Percentiles rank a stretch among this genome's conserved stretches.
These are phyloP conservation scores for Platanus orientalis DNA, from an alignment of 164 flowering plant species.

Conservation along the genomic window DNA sequence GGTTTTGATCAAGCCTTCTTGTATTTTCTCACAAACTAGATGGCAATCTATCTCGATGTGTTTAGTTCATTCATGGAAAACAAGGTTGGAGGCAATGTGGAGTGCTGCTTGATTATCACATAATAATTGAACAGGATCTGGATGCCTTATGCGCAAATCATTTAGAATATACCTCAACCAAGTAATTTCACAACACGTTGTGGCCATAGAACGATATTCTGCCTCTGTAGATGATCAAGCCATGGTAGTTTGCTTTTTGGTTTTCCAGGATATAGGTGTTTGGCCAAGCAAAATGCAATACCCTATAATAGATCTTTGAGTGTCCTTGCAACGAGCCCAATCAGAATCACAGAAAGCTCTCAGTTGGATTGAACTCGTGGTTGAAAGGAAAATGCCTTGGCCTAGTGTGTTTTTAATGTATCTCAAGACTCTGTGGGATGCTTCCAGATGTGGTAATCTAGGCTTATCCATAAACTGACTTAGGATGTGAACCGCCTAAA, in stretches of 20 bases:
- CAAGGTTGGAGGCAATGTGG: not conserved
- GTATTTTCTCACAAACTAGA: not conserved
- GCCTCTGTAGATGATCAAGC: not conserved
- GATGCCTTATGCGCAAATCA: not conserved
- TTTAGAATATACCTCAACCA: not conserved
- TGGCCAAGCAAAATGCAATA: not conserved
- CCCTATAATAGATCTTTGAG: not conserved
- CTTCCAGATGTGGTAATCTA: not conserved
- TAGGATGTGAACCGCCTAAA: slow-evolving; percentile 1
- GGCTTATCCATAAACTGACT: slow-evolving; percentile 7
- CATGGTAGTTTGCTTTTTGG: not conserved
- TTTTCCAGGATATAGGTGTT: not conserved
- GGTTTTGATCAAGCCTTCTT: not conserved
- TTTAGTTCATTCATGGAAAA: not conserved
- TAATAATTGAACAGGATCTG: not conserved
- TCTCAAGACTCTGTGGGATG: not conserved
- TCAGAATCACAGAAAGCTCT: not conserved
- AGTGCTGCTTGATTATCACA: not conserved
- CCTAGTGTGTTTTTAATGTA: not conserved
- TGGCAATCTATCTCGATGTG: not conserved
- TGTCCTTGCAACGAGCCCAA: not conserved
- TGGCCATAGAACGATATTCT: not conserved
- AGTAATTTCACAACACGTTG: not conserved
- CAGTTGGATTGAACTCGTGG: no score
- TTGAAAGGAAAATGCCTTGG: not conserved